Evolutionary conservation across 192 early-diverging fungal species (phyloP).

Genomic region (Linnemannia schmuckeri): DNA sequence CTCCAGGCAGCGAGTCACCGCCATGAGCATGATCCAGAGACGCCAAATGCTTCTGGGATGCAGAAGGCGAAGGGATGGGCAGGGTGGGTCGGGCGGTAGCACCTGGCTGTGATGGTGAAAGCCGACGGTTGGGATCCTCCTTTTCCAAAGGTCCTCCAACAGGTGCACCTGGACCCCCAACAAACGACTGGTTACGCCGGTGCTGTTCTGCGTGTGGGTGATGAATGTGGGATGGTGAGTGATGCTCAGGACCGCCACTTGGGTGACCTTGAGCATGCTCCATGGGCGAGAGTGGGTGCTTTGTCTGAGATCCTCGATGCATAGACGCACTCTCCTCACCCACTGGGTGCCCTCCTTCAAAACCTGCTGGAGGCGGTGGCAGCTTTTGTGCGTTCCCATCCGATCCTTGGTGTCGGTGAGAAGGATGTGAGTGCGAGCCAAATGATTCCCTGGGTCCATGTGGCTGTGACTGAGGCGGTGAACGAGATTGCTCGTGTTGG

Average conservation of each 20-base stretch:
- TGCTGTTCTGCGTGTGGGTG: constrained; percentile 24
- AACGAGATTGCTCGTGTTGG: constrained; percentile 26
- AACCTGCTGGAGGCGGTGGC: background rate
- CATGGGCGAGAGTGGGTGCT: constrained; percentile 37
- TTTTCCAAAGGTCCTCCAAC: background rate
- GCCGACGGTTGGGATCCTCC: constrained; percentile 7
- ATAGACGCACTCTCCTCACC: background rate
- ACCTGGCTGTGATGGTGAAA: constrained; percentile 15
- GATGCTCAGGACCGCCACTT: background rate
- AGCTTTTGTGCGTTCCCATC: constrained; percentile 13
- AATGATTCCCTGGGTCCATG: constrained; percentile 5
- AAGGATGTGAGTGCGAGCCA: constrained; percentile 11
- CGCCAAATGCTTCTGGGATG: constrained; percentile 3
- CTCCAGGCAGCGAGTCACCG: background rate
- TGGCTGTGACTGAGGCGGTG: constrained; percentile 17
- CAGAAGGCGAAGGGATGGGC: background rate
- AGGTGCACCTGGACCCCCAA: constrained; percentile 2
- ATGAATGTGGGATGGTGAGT: constrained; percentile 7
- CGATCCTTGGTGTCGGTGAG: constrained; percentile 34
- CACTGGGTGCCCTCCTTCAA: background rate
- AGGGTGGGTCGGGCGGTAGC: background rate
- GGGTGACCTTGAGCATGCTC: constrained; percentile 15
- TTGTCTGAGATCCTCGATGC: constrained; percentile 19
- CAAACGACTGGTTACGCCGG: background rate
- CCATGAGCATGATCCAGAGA: constrained; percentile 1